Evolutionary conservation across 192 early-diverging fungal species (phyloP).

Genomic region (Backusella tuberculispora): DNA sequence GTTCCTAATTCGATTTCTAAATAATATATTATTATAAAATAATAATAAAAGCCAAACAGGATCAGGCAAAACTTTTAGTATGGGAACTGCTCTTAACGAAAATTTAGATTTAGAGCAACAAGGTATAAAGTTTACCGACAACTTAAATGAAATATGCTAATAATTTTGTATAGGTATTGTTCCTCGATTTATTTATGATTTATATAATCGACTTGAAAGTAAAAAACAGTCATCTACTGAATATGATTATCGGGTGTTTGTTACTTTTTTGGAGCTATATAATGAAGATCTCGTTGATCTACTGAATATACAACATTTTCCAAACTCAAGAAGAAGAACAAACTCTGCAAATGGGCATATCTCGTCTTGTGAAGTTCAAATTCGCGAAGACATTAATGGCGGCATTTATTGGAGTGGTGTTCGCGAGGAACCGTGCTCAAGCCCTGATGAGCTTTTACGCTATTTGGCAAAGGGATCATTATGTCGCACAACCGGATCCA

Average conservation of each 20-base stretch:
- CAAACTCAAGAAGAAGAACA: conserved; percentile 40
- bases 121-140: not conserved
- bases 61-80: conserved; percentile 92
- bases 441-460: conserved; percentile 62
- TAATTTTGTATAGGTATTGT: conserved; percentile 59
- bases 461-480: conserved; percentile 58
- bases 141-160: not conserved
- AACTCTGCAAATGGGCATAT: conserved; percentile 1
- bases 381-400: conserved; percentile 86
- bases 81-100: conserved; percentile 77
- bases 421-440: conserved; percentile 70
- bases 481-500: conserved; percentile 81
- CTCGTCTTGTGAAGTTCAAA: conserved; percentile 22
- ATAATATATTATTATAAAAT: not conserved
- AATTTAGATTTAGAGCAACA: conserved; percentile 14
- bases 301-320: conserved; percentile 49
- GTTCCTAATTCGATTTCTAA: not conserved
- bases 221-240: conserved; percentile 37
- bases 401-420: conserved; percentile 87
- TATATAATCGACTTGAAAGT: conserved; percentile 51
- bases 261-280: conserved; percentile 95
- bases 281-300: conserved; percentile 96
- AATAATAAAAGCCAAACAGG: conserved; percentile 71
- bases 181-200: conserved; percentile 63
- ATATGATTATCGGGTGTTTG: conserved; percentile 52